Evolutionary conservation across 345 rosid genomes (phyloP).

Genomic region (Reutealis trisperma): DNA sequence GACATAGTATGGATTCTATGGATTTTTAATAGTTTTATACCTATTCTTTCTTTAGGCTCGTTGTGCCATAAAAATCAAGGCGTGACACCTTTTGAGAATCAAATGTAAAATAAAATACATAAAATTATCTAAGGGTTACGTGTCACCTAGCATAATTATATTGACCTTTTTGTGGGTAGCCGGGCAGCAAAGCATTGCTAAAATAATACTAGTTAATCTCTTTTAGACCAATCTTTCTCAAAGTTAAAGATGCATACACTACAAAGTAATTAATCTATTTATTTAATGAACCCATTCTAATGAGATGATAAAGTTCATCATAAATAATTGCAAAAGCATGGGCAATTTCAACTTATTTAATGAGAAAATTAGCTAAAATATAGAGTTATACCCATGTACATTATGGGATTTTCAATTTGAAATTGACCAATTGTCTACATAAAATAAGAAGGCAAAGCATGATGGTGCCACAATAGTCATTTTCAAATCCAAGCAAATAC

Average conservation of each 20-base stretch:
- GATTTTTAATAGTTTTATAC: no score
- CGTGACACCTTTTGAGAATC: no score
- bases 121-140: neutral
- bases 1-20: no score
- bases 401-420: neutral
- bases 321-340: neutral
- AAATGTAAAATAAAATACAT: no score
- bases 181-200: neutral
- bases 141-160: neutral
- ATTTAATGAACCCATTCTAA: neutral
- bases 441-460: neutral
- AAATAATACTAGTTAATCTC: neutral
- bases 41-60: no score
- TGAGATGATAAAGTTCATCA: neutral
- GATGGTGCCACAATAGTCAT: neutral
- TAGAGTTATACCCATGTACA: neutral
- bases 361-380: no score
- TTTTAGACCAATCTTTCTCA: slow-evolving; percentile 7
- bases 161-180: neutral
- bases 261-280: neutral
- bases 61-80: no score
- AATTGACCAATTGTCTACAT: neutral
- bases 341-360: no score
- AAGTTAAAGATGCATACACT: neutral
- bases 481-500: neutral